Evolutionary conservation across 345 rosid genomes (phyloP), one percentile per base, ranked within the genome.

Genomic region (Moringa oleifera): DNA sequence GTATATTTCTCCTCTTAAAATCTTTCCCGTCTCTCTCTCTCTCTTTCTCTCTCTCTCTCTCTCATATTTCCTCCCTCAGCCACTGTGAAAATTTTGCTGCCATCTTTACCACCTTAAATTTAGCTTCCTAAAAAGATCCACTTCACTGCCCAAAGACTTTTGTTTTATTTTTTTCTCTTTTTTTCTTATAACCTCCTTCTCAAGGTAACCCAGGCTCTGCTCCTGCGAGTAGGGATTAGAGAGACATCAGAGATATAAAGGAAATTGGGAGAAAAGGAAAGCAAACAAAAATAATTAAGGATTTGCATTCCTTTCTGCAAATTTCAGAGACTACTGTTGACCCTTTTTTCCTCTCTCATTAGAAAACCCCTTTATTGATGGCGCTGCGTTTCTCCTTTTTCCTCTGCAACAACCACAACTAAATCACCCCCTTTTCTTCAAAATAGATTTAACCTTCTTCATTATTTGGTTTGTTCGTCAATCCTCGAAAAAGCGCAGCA

Each of bases 361-460:
- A 57, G 55, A 63, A 62, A 62, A 66, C 49, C 63, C 70, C 66
- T 68, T 63, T 75, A 63, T 73, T 79, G 72, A 61, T 75, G 84
- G 71, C 58, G 57, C 59, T 73, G 55, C 71, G 77, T 69, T 72
- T 68, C 72, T 62, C 52, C 71, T 52, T 75, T 76, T 68, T 57
- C 75, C 60, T 68, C 80, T 71, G 76, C 73, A 65, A 71, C 78
- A 47, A 63, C 79, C 71, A 61, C 81, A 73, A 71, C 79, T 54
- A 72, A 77, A 73, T 33, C 64, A 75, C 82, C 72, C 62, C 68
- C 12, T 41, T 72, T 56, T 36, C n/a, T 64, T 58, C 49, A 6
- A 23, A 6, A 21, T 10, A 51, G 37, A 4, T 11, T 33, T 11
- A 33, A 33, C 5, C 37, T 33, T 11, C 11, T 33, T 28, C 60